Evolutionary conservation across 805 yeast genomes (phyloP).

Genomic region (Suhomyces emberorum): DNA sequence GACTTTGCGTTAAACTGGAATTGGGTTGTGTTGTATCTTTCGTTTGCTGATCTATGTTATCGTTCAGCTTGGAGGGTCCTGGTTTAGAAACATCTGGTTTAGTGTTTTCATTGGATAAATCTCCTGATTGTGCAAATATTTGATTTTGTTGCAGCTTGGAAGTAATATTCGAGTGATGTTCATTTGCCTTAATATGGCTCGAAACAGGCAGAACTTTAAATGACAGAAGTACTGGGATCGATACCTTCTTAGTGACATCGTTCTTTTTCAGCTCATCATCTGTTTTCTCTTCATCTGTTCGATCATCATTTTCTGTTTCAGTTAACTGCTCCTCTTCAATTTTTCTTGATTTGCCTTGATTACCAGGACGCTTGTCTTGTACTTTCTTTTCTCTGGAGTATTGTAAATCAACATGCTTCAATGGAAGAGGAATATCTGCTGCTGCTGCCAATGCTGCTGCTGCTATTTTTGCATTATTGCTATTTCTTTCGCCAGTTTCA

Average conservation of each 20-base stretch:
- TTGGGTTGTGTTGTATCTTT: no score
- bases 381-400: neutral
- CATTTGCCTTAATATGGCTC: no score
- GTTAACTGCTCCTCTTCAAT: slow-evolving; percentile 14
- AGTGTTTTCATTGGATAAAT: no score
- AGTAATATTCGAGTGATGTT: no score
- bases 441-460: slow-evolving; percentile 85
- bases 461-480: slow-evolving; percentile 61
- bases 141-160: no score
- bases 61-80: no score
- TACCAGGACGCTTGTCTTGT: neutral
- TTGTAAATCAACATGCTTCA: slow-evolving; percentile 22
- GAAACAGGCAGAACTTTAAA: no score
- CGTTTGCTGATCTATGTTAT: no score
- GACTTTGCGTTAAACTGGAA: no score
- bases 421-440: slow-evolving; percentile 70
- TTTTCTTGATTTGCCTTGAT: neutral
- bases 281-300: slow-evolving; percentile 23
- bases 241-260: neutral
- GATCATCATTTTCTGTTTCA: slow-evolving; percentile 21
- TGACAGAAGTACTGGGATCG: no score
- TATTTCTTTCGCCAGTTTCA: slow-evolving; percentile 31
- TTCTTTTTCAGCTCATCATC: slow-evolving; percentile 6
- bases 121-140: no score
- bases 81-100: no score